Conservation (phyloP, 2,329 filamentous ascomycete species). For the Stachybotrys elegans region DNA sequence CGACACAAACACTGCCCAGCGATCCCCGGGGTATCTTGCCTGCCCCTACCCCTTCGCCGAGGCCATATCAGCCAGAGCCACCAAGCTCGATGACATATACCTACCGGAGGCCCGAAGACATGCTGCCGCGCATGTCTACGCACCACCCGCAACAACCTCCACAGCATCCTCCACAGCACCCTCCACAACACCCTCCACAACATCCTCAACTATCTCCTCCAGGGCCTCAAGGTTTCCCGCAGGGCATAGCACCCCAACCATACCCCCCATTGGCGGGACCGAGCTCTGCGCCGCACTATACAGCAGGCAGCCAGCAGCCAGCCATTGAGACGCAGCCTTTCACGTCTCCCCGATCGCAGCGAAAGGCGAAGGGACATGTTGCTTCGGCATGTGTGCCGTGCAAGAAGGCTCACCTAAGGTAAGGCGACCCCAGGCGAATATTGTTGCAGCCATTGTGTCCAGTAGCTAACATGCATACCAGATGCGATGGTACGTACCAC, state of each 20-base stretch:
- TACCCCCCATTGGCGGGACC: conserved; percentile 16
- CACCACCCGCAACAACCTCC: conserved; percentile 14
- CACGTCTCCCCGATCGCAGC: conserved; percentile 54
- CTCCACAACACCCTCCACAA: neutral
- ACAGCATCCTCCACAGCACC: conserved; percentile 4
- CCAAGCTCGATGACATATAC: conserved; percentile 16
- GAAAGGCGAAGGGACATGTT: conserved; percentile 75
- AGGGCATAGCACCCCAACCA: conserved; percentile 12
- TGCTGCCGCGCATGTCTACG: conserved; percentile 16
- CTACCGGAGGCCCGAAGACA: conserved; percentile 20
- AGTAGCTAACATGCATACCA: conserved; percentile 21
- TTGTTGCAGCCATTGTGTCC: neutral
- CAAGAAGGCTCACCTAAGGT: conserved; percentile 76
- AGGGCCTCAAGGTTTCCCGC: neutral
- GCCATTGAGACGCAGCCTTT: conserved; percentile 41
- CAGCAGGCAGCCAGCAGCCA: conserved; percentile 24
- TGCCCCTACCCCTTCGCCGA: conserved; percentile 18
- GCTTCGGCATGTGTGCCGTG: conserved; percentile 82
- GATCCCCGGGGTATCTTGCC: conserved; percentile 17
- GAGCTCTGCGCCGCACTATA: conserved; percentile 13
- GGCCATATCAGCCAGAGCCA: conserved; percentile 21
- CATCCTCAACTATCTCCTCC: neutral
- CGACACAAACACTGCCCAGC: conserved; percentile 17
- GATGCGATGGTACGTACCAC: conserved; percentile 63
- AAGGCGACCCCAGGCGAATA: conserved; percentile 23